These are phyloP conservation scores for Pythium phragmitis DNA, from an alignment of 352 stramenopile species.

Conservation along the genomic window DNA sequence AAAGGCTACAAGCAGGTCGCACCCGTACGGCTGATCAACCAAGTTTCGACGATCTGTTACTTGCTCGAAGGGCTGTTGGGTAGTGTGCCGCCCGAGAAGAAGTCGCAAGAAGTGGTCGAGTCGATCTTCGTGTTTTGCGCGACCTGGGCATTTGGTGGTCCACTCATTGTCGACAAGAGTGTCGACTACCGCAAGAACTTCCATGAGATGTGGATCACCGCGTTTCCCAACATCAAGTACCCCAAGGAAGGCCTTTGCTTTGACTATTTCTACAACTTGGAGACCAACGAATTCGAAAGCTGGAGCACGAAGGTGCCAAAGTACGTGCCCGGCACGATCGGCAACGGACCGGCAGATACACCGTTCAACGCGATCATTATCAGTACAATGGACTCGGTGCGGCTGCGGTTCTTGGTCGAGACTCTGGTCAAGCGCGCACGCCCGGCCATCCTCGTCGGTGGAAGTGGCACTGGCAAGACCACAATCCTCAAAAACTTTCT, in stretches of 20 bases:
- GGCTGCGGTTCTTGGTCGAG: constrained; percentile 94
- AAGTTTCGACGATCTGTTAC: constrained; percentile 96
- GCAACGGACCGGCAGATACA: constrained; percentile 90
- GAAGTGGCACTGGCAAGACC: constrained; percentile 96
- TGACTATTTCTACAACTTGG: constrained; percentile 97
- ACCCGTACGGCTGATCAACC: constrained; percentile 93
- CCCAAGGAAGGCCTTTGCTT: constrained; percentile 96
- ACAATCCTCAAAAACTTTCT: constrained; percentile 97
- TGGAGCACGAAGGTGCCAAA: constrained; percentile 94
- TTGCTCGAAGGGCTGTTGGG: constrained; percentile 93
- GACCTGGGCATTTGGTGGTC: constrained; percentile 96
- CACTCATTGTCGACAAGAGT: constrained; percentile 93
- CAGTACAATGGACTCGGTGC: constrained; percentile 94
- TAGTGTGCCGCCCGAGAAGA: constrained; percentile 88
- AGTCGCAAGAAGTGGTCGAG: constrained; percentile 91
- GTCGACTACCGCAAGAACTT: constrained; percentile 91
- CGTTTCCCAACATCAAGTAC: constrained; percentile 90
- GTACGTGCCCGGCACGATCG: constrained; percentile 90
- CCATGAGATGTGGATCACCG: constrained; percentile 78
- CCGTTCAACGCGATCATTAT: constrained; percentile 97
- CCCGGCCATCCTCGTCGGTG: constrained; percentile 95
- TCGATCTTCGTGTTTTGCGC: constrained; percentile 95
- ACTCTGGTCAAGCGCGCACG: constrained; percentile 92
- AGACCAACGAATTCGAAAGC: constrained; percentile 90
- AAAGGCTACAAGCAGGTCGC: constrained; percentile 96